Percentiles rank a stretch among this genome's conserved stretches.
phyloP scores from a whole-genome alignment of 1,284 basidiomycete genomes.

The Austroboletus sp. region DNA sequence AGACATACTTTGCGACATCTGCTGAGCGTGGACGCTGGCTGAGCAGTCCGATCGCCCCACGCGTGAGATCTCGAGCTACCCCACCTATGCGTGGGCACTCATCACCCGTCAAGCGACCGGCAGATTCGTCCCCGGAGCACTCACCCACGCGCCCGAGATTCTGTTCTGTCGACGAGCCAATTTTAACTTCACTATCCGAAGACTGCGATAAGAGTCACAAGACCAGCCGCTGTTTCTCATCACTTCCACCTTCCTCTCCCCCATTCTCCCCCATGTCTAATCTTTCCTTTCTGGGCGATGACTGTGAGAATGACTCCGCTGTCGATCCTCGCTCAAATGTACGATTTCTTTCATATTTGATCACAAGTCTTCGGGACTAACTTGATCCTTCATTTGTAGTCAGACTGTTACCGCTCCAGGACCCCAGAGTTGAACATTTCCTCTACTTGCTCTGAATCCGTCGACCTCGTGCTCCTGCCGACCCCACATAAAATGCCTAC shows the following conservation, averaged over 20 bases:
- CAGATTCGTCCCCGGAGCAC: conserved; percentile 9
- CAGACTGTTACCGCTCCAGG: conserved; percentile 3
- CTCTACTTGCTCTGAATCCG: conserved; percentile 9
- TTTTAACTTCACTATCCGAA: conserved; percentile 1
- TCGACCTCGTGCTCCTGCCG: conserved; percentile 3
- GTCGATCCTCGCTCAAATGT: conserved; percentile 16
- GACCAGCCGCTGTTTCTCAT: conserved; percentile 14
- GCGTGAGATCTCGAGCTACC: conserved; percentile 12
- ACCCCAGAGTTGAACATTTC: conserved; percentile 15
- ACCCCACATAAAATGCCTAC: not conserved
- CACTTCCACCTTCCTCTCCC: conserved; percentile 34
- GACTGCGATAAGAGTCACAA: conserved; percentile 14
- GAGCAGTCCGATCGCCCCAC: conserved; percentile 38
- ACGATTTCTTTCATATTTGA: conserved; percentile 4
- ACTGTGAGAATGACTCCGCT: conserved; percentile 8
- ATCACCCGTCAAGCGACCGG: conserved; percentile 30
- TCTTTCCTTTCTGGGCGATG: conserved; percentile 20
- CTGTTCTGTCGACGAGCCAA: conserved; percentile 1
- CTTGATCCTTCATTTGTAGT: conserved; percentile 11
- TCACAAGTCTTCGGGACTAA: not conserved
- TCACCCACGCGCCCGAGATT: conserved; percentile 1
- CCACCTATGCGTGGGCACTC: conserved; percentile 32
- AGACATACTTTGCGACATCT: conserved; percentile 46
- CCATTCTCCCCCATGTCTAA: conserved; percentile 27
- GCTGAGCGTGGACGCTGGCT: conserved; percentile 50